Percentiles rank a stretch among this genome's conserved stretches.
Conservation (phyloP, 179 eudicot genomes). For the Corrigiola litoralis region DNA sequence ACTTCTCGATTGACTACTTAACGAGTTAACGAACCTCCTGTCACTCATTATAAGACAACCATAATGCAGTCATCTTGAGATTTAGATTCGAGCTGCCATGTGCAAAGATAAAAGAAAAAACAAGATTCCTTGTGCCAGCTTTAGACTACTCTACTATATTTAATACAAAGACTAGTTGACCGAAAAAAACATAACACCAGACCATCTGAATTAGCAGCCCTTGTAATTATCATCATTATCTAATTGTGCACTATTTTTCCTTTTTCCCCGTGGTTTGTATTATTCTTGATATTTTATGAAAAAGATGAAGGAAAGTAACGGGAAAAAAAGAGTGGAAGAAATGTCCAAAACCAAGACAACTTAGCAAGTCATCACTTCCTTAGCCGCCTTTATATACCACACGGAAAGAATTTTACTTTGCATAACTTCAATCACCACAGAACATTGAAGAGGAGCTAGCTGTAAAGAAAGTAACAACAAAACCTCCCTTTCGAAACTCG, state of each 20-base stretch:
- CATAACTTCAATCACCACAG: not conserved
- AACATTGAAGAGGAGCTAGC: too few relatives aligned
- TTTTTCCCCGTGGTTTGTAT: not conserved
- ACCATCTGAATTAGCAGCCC: not conserved
- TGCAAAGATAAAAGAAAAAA: not conserved
- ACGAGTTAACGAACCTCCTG: conserved; percentile 6
- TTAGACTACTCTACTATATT: not conserved
- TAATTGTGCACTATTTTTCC: not conserved
- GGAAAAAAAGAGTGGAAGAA: not conserved
- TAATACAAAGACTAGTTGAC: not conserved
- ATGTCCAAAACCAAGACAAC: not conserved
- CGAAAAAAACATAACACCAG: not conserved
- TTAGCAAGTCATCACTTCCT: not conserved
- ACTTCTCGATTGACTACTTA: too few relatives aligned
- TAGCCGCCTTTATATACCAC: conserved; percentile 13
- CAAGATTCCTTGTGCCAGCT: not conserved
- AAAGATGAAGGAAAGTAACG: not conserved
- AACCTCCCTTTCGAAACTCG: not conserved
- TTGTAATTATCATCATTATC: not conserved
- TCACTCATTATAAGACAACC: conserved; percentile 5
- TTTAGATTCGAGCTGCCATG: conserved; percentile 11
- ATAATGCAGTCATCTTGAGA: not conserved
- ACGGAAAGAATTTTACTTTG: conserved; percentile 4
- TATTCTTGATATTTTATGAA: not conserved
- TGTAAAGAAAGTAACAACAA: not conserved